Percentiles rank a stretch among this genome's conserved stretches.
phyloP scores from a whole-genome alignment of 768 basidiomycete species.

The Tricholoma saponaceum region DNA sequence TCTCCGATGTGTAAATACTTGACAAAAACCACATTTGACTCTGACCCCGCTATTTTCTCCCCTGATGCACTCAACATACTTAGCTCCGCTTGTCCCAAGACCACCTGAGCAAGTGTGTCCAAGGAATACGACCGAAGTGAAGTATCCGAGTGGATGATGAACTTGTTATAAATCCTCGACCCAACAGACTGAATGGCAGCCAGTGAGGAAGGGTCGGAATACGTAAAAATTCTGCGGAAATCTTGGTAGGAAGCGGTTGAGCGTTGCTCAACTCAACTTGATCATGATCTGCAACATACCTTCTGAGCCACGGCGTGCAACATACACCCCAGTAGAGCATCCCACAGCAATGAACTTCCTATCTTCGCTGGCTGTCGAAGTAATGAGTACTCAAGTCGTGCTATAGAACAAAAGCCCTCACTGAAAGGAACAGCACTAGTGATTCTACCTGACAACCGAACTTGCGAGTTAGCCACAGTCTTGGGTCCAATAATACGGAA shows the following conservation, averaged over 20 bases:
- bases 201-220: constrained; percentile 47
- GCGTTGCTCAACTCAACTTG: neutral
- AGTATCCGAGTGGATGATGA: constrained; percentile 60
- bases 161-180: constrained; percentile 51
- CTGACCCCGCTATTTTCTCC: constrained; percentile 57
- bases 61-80: constrained; percentile 49
- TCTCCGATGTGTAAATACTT: constrained; percentile 49
- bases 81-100: constrained; percentile 41
- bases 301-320: constrained; percentile 49
- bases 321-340: constrained; percentile 68
- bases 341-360: constrained; percentile 61
- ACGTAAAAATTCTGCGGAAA: constrained; percentile 53
- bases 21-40: constrained; percentile 57
- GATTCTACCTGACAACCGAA: constrained; percentile 53
- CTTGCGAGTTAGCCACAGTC: constrained; percentile 21
- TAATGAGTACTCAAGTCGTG: neutral
- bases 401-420: constrained; percentile 28
- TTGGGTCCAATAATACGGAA: constrained; percentile 49
- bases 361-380: constrained; percentile 38
- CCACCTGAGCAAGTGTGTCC: constrained; percentile 61
- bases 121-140: constrained; percentile 65
- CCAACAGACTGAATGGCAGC: constrained; percentile 46
- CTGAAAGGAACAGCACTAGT: constrained; percentile 60
- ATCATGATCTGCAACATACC: constrained; percentile 34
- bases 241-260: constrained; percentile 30